Evolutionary conservation across 176 grass and related monocot species (phyloP).

Genomic region (Oryza officinalis): DNA sequence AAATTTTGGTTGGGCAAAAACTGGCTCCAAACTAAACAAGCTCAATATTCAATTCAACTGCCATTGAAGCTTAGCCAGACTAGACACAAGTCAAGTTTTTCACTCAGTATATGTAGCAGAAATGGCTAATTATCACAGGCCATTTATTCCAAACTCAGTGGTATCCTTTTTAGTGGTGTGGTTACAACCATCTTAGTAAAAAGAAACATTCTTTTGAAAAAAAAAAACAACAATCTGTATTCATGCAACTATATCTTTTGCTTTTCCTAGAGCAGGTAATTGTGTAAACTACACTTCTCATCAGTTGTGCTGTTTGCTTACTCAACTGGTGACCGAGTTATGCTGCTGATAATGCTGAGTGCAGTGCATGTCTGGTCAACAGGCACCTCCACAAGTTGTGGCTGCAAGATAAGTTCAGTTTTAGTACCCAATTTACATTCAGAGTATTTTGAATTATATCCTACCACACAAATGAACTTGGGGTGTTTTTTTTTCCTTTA

Average conservation of each 20-base stretch:
- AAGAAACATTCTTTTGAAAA: background rate
- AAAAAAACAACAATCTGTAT: background rate
- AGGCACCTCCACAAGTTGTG: constrained; percentile 43
- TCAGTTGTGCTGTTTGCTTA: background rate
- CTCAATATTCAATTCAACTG: too few species aligned
- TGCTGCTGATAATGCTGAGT: constrained; percentile 43
- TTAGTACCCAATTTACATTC: background rate
- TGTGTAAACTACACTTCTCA: background rate
- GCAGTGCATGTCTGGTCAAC: constrained; percentile 55
- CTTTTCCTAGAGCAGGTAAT: background rate
- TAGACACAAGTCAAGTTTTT: background rate
- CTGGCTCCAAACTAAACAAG: too few species aligned
- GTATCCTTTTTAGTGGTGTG: background rate
- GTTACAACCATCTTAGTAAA: background rate
- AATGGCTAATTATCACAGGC: background rate
- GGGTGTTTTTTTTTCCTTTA: constrained; percentile 38
- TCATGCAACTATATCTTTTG: background rate
- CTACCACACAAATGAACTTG: background rate
- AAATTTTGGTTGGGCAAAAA: too few species aligned
- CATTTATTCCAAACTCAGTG: background rate
- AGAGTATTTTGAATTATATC: background rate
- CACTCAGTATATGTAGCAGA: background rate
- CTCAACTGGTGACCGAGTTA: constrained; percentile 39
- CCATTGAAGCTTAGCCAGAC: background rate
- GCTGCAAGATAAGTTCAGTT: background rate